phyloP scores from a whole-genome alignment of 1,284 basidiomycete genomes.

The Polyporus tsugae region DNA sequence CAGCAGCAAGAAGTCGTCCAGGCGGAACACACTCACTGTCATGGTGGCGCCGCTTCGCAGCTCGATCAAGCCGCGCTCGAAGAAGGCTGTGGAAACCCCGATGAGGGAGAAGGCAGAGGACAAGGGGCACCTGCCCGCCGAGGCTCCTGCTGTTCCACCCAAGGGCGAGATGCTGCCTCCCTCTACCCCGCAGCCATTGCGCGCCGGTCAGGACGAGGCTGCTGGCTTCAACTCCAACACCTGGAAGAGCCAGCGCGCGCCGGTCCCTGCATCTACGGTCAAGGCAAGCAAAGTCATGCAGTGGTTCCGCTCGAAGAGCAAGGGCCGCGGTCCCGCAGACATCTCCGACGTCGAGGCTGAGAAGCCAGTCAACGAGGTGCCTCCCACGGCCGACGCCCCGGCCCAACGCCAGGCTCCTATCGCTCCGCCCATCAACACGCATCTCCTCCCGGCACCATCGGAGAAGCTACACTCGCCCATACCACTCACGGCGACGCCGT shows the following conservation, averaged over 20 bases:
- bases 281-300: constrained; percentile 84
- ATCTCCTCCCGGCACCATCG: constrained; percentile 36
- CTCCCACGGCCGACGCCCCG: constrained; percentile 36
- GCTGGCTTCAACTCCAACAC: constrained; percentile 22
- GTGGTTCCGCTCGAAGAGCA: constrained; percentile 81
- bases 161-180: constrained; percentile 35
- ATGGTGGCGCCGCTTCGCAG: constrained; percentile 82
- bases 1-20: constrained; percentile 58
- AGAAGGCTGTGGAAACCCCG: constrained; percentile 47
- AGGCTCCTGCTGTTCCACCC: constrained; percentile 30
- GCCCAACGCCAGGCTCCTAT: constrained; percentile 34
- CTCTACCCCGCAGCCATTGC: constrained; percentile 35
- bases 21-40: constrained; percentile 82
- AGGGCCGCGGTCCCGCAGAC: constrained; percentile 48
- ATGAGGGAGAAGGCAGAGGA: constrained; percentile 47
- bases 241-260: constrained; percentile 37
- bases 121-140: constrained; percentile 13
- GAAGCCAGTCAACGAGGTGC: constrained; percentile 29
- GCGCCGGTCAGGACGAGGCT: constrained; percentile 19
- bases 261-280: constrained; percentile 70
- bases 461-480: constrained; percentile 39
- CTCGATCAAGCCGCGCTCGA: constrained; percentile 59
- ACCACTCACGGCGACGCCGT: constrained; percentile 46
- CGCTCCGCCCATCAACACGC: constrained; percentile 43
- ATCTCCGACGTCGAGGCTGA: constrained; percentile 45